Evolutionary conservation across 1,139 yeast species (phyloP), one percentile per base, ranked within the genome.

Genomic region (Yamadazyma atmosphaerica): DNA sequence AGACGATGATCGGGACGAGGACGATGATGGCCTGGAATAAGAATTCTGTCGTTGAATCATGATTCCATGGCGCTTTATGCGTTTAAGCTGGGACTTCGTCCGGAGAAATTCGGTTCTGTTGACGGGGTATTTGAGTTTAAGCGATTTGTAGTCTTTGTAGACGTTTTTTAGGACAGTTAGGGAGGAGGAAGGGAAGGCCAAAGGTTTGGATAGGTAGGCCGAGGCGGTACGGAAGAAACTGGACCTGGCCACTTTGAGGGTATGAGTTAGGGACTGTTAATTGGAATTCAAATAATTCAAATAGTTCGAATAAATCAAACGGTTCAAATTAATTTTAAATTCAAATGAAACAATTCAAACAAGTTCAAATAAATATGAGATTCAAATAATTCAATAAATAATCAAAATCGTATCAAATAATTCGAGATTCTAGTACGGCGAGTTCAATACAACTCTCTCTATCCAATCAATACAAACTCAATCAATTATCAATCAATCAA

Each of bases 131-230:
- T 38, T 42, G 2, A 38, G 36, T 34, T 50, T 55, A 17, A 62
- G 50, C 5, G 59, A 49, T 36, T 48, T 50, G 42, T 60, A 63
- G 32, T 63, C 69, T 34, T 45, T 49, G 41, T 34, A 62, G 35
- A 39, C 51, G 38, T 38, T 48, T 40, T 38, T 9, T 3, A 46
- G 53, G 26, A 35, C 46, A 47, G 30, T 58, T 47, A 39, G 39
- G 21, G 34, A 44, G 29, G 37, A 39, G 24, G 8, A 7, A 4
- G 13, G 9, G 12, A 28, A 15, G 12, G 11, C n/a, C 21, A 28
- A 10, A 10, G 21, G 17, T 16, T 25, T 28, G 25, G 52, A 40
- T 39, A 52, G 47, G 44, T 8, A 10, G 23, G 10, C 23, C 10
- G 7, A 10, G 23, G 23, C 9, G 23, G 23, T 10, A 21, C 23